Evolutionary conservation across 1,284 basidiomycete genomes (phyloP).

Genomic region (Puccinia coronata): DNA sequence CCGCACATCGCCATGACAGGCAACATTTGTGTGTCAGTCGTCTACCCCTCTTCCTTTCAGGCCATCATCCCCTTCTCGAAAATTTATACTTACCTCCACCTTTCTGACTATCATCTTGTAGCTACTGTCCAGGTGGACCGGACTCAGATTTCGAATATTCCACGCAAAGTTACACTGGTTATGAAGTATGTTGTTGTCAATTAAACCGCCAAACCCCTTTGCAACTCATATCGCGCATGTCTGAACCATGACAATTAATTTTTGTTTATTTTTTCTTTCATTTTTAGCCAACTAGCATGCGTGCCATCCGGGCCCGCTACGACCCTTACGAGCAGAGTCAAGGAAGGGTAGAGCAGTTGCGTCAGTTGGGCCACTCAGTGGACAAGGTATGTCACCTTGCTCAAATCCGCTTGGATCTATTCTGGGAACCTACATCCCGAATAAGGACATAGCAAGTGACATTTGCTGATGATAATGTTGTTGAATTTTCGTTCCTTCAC

Average conservation of each 20-base stretch:
- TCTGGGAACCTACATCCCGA: too few relatives aligned
- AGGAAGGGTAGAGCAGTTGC: constrained; percentile 90
- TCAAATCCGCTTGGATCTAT: too few relatives aligned
- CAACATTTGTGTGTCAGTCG: constrained; percentile 91
- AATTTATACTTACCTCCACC: too few relatives aligned
- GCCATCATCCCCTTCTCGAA: background rate
- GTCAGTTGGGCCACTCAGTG: constrained; percentile 89
- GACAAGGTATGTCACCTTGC: constrained; percentile 71
- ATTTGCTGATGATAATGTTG: too few relatives aligned
- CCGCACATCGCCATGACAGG: constrained; percentile 99
- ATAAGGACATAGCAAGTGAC: too few relatives aligned
- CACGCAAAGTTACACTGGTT: constrained; percentile 89
- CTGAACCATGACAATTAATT: too few relatives aligned
- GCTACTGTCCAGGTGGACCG: constrained; percentile 98
- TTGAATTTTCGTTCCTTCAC: too few relatives aligned
- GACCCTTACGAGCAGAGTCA: constrained; percentile 98
- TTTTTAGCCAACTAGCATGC: constrained; percentile 85
- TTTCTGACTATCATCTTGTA: constrained; percentile 56
- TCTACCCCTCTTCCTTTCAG: background rate
- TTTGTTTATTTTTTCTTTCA: background rate
- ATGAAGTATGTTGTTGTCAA: constrained; percentile 64
- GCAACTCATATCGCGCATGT: background rate
- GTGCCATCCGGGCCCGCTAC: constrained; percentile 94
- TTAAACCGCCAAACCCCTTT: background rate
- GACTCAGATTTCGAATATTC: constrained; percentile 99